Conservation (phyloP, 345 rosid species). For the Fremontodendron californicum region DNA sequence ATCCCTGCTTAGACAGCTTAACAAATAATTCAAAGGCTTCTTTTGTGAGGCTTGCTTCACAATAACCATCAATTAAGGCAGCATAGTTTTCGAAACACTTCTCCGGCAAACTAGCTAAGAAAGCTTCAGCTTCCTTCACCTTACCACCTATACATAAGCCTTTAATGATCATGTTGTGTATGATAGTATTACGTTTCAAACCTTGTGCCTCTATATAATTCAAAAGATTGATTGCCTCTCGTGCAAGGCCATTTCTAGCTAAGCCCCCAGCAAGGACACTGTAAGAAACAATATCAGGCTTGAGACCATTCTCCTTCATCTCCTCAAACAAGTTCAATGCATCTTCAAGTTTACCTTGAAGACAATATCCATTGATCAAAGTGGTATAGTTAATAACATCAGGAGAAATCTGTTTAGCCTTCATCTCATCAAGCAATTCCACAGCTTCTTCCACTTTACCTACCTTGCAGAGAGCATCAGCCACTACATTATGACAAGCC, state of each 20-base stretch:
- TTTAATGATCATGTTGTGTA: constrained; percentile 57
- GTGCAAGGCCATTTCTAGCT: constrained; percentile 45
- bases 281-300: constrained; percentile 53
- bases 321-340: constrained; percentile 47
- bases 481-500: constrained; percentile 48
- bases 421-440: constrained; percentile 57
- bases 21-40: constrained; percentile 44
- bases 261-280: constrained; percentile 51
- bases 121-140: constrained; percentile 56
- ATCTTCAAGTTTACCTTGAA: constrained; percentile 36
- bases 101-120: constrained; percentile 33
- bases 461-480: constrained; percentile 57
- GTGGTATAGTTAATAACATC: constrained; percentile 72
- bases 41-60: constrained; percentile 37
- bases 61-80: constrained; percentile 62
- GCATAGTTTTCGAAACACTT: constrained; percentile 39
- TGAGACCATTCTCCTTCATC: constrained; percentile 44
- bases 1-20: constrained; percentile 28
- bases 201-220: constrained; percentile 38
- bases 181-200: constrained; percentile 39
- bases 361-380: constrained; percentile 58
- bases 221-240: constrained; percentile 32
- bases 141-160: constrained; percentile 63
- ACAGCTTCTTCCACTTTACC: constrained; percentile 57
- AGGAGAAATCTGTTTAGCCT: constrained; percentile 39